Base-by-base conservation (phyloP, 164 flowering plant genomes). In the Platanus orientalis region DNA sequence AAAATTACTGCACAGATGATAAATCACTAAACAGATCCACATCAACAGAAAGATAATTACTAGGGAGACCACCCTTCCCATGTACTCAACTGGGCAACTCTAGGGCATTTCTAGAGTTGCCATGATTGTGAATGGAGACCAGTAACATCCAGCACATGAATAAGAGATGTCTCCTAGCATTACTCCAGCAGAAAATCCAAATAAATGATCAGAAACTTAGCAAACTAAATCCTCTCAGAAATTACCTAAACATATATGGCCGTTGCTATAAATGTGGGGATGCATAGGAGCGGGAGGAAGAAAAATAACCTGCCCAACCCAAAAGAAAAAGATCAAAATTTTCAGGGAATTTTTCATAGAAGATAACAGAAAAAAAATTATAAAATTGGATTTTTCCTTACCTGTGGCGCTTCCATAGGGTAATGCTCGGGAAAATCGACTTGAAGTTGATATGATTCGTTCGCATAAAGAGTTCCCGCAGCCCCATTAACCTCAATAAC, bases 371-470 rank as follows among this genome's bases (percentile, higher is more conserved):
- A 13, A 4, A 14, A 14, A 14, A 12, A 5, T 45, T 6, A 17
- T 16, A 5, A 13, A 45, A 16, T n/a, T n/a, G n/a, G 12, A 16
- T 42, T 11, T 25, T 10, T 50, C 9, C 42, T 14, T 9, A 87
- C 96, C 91, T 89, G 96, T 7, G 96, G 96, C 4, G 96, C 86
- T 73, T 89, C 96, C 91, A 89, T 89, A 11, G 93, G 96, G 71
- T 89, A 89, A 81, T 89, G 86, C 71, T 85, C 96, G 11, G 96
- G 91, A 66, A 89, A 89, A 85, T 89, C 96, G 47, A 89, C 93
- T 59, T 89, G 96, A 74, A 89, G 96, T 82, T 87, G 86, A 48
- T 78, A 89, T 2, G 70, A 71, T 62, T 89, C 93, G 48, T 84
- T 79, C 0, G 89, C 80, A 65, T 89, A 89, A 16, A 87, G 75